Evolutionary conservation across 805 yeast genomes (phyloP).

Genomic region (Cyberlindnera bimundalis): DNA sequence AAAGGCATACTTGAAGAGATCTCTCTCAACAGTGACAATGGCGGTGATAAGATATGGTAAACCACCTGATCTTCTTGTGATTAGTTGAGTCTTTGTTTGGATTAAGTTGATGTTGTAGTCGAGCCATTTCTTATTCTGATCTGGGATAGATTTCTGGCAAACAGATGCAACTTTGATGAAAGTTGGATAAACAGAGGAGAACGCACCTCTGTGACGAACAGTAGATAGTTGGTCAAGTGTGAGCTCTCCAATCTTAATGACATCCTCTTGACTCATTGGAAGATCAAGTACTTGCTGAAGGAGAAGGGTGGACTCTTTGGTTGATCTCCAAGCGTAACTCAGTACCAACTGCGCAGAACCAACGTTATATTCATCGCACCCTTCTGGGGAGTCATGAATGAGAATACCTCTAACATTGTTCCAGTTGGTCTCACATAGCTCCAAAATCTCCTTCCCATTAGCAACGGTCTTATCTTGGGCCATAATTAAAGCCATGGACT

Average conservation of each 20-base stretch:
- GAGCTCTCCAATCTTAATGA: slow-evolving; percentile 44
- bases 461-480: slow-evolving; percentile 17
- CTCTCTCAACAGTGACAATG: slow-evolving; percentile 46
- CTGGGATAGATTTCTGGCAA: slow-evolving; percentile 41
- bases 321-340: slow-evolving; percentile 78
- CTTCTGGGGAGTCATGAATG: slow-evolving; percentile 70
- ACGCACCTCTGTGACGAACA: slow-evolving; percentile 88
- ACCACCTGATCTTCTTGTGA: slow-evolving; percentile 92
- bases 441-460: slow-evolving; percentile 11
- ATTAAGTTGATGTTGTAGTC: slow-evolving; percentile 49
- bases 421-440: slow-evolving; percentile 32
- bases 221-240: slow-evolving; percentile 64
- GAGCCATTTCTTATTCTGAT: slow-evolving; percentile 56
- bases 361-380: slow-evolving; percentile 45
- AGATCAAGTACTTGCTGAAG: slow-evolving; percentile 42
- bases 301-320: slow-evolving; percentile 68
- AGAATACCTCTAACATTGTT: slow-evolving; percentile 40
- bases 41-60: slow-evolving; percentile 78
- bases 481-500: slow-evolving; percentile 50
- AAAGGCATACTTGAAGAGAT: slow-evolving; percentile 49
- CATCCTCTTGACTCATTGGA: slow-evolving; percentile 22
- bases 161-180: slow-evolving; percentile 61
- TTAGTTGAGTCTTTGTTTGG: slow-evolving; percentile 56
- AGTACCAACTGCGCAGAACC: slow-evolving; percentile 45
- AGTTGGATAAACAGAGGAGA: slow-evolving; percentile 82